phyloP scores from a whole-genome alignment of 345 rosid genomes.

The Trapa incisa region DNA sequence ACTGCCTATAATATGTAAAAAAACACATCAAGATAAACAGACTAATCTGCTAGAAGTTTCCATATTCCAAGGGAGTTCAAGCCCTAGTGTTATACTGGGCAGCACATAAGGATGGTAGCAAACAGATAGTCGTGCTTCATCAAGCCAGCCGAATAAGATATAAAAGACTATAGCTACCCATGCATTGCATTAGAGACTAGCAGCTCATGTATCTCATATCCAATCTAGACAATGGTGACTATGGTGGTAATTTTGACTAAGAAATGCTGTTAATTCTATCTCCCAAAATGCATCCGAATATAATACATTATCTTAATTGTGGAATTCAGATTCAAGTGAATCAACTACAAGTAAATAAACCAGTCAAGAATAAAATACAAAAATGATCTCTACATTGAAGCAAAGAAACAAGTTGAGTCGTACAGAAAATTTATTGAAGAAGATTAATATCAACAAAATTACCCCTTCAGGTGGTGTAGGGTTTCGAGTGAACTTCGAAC shows the following conservation, averaged over 20 bases:
- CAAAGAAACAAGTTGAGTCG: background rate
- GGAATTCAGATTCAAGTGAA: background rate
- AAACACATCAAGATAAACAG: background rate
- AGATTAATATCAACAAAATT: slow-evolving; percentile 10
- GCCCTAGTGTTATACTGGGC: background rate
- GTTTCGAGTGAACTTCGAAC: slow-evolving; percentile 83
- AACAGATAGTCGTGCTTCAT: background rate
- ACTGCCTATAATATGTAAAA: background rate
- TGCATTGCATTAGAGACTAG: background rate
- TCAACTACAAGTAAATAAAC: background rate
- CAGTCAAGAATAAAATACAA: background rate
- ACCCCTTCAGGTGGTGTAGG: slow-evolving; percentile 96
- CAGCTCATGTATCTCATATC: background rate
- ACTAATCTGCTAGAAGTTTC: background rate
- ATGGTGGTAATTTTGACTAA: background rate
- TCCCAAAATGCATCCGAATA: background rate
- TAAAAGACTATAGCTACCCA: background rate
- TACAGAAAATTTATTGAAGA: background rate
- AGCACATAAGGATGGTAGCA: background rate
- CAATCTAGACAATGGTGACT: background rate
- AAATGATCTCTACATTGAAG: background rate
- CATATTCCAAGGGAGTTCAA: background rate
- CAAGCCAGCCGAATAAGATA: background rate
- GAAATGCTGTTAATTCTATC: background rate
- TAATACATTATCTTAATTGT: background rate